Conservation (phyloP, 768 basidiomycete species). For the Chalciporus chontae region DNA sequence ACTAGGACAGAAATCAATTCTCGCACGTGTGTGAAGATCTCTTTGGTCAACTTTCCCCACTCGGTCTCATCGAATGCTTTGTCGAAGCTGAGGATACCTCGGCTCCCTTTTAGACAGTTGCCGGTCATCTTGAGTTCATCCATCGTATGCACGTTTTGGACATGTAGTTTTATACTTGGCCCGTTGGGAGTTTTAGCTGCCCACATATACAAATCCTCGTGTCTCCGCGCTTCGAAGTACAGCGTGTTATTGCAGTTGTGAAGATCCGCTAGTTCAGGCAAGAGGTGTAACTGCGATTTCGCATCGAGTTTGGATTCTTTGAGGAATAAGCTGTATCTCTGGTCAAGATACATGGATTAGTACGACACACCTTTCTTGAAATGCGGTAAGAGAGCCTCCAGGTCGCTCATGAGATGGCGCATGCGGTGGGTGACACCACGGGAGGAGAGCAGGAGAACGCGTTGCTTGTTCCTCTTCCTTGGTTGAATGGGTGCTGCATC, state of each 20-base stretch:
- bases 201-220: constrained; percentile 97
- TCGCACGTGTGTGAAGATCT: constrained; percentile 89
- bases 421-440: constrained; percentile 94
- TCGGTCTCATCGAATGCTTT: constrained; percentile 83
- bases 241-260: constrained; percentile 97
- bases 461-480: constrained; percentile 88
- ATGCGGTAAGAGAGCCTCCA: constrained; percentile 88
- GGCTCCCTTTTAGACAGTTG: constrained; percentile 93
- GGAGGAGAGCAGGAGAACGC: constrained; percentile 88
- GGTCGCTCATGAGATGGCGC: constrained; percentile 95
- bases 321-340: background rate
- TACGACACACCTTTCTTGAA: constrained; percentile 82
- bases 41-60: constrained; percentile 85
- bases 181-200: constrained; percentile 96
- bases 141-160: constrained; percentile 99
- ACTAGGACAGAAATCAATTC: background rate
- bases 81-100: constrained; percentile 92
- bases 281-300: constrained; percentile 86
- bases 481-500: constrained; percentile 37
- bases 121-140: constrained; percentile 99
- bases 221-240: constrained; percentile 94
- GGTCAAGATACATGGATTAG: background rate
- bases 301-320: constrained; percentile 96
- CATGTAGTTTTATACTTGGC: constrained; percentile 95
- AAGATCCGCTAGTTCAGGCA: constrained; percentile 95